Evolutionary conservation across 1,284 basidiomycete species (phyloP), one percentile per base, ranked within the genome.

Genomic region (Exobasidium rhododendri): DNA sequence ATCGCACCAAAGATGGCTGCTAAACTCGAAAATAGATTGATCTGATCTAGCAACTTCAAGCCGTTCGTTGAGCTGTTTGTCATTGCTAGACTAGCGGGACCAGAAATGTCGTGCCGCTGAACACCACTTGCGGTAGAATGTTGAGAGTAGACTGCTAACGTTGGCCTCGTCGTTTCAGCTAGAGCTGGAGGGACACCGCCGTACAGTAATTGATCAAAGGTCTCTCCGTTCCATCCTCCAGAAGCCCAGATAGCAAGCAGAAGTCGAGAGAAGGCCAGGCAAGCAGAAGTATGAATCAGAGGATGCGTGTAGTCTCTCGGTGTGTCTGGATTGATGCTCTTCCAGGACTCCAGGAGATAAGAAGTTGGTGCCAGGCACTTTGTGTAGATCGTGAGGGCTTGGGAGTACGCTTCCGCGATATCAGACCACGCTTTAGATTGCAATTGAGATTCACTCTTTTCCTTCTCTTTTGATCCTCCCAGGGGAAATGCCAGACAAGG

Each of bases 261-360:
- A 58, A 79, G 72, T 46, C 76, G 65, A 5, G 76, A 66, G 40
- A 77, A 77, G 51, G 73, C 63, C 24, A 78, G 63, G 53, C 75
- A 77, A 0, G 75, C 76, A 5, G 55, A 62, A 5, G 73, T 74
- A 35, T 79, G 73, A 43, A 79, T 71, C 26, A 73, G 54, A 20
- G 77, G 77, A 58, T 78, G 77, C 22, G 77, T 79, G 40, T 71
- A 78, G 64, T 79, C 77, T 35, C 74, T 60, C 2, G 74, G 74
- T 53, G 74, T 71, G 45, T 79, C 76, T 66, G 65, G 69, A 22
- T 68, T 74, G 30, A 78, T 70, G 10, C 70, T 74, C 40, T 61
- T 51, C 14, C 64, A 68, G 6, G 70, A 55, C 20, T 75, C 75
- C 3, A 70, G 62, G 31, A 78, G 62, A 11, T 71, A 66, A 29